Base-by-base conservation (phyloP, 2,329 filamentous ascomycete species). In the Scolecobasidium constrictum region DNA sequence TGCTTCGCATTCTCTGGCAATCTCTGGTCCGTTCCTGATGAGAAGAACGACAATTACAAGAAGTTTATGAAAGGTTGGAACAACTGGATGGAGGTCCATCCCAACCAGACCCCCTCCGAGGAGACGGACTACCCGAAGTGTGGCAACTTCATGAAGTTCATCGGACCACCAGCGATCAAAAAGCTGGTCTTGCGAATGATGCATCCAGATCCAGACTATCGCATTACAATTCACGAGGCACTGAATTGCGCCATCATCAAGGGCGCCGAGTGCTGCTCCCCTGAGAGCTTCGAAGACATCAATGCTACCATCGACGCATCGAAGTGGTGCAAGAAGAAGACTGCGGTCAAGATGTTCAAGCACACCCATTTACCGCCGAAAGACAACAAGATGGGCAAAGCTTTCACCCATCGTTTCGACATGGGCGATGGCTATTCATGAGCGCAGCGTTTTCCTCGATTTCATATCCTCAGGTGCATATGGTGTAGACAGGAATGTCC, bases 121-220 rank as follows among this genome's bases (percentile, higher is more conserved):
- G 26, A 20, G 21, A 36, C 19, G 7, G 75, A 78, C 43, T 81
- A 83, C 51, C 85, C 84, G 13, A 71, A 72, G 47, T 75, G 80
- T 48, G 62, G 68, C 20, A 73, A 76, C 13, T 73, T 87, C 28
- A 84, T 92, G 57, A 63, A 67, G 16, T 68, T 63, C 31, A 66
- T 87, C 49, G 78, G 78, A 52, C 79, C 82, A 21, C 75, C 78
- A 1, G 75, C 77, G 3, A 69, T 88, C 44, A 78, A 81, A 46
- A 77, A 80, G 9, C 65, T 93, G 4, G 63, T 94, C 9, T 65
- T 92, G 40, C 78, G 76, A 56, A 93, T 94, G 86, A 71, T 94
- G 22, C 79, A 94, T 58, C 86, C 86, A 0, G 67, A 87, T 50
- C 85, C 87, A 0, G 60, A 65, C 5, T 77, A 77, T 56, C 81